Evolutionary conservation across 2,329 filamentous ascomycete species (phyloP), one percentile per base, ranked within the genome.

Genomic region (Sclerotinia trifoliorum): DNA sequence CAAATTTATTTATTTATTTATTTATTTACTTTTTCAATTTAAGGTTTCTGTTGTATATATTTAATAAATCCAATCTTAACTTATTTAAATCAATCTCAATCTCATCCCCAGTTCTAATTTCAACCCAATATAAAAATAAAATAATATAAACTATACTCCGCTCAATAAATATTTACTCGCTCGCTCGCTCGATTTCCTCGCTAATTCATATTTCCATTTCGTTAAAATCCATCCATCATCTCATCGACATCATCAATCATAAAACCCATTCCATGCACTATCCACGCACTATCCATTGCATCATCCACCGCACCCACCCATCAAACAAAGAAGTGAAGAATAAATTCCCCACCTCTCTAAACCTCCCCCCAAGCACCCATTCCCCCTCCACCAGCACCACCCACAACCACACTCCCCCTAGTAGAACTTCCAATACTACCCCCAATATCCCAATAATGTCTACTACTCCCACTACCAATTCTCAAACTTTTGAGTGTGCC

Each of bases 391-490:
- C 85, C 86, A 1, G 88, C 89, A 51, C 85, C 86, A 60, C 86
- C 84, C 2, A 86, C 87, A 77, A 91, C 86, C 70, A 89, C 83
- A 72, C 89, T 91, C 4, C 90, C 90, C 67, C 91, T 94, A 2
- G 91, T 91, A 32, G 93, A 85, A 65, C 72, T 74, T 88, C 93
- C 57, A 13, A 68, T 24, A 65, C 66, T 68, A 11, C 46, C 48
- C 13, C 92, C 92, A 72, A 97, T 87, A 78, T 97, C 94, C 94
- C 94, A 97, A 78, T 96, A 97, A 77, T 96, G 92, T 65, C 93
- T 83, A 57, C 89, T 92, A 56, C 91, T 94, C 46, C 87, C 85
- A 72, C 87, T 89, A 74, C 48, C 66, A 48, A 51, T 68, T 71
- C 60, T 70, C 65, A 62, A 39, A 21, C 60, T 62, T n/a, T 62